phyloP scores from a whole-genome alignment of 1,139 yeast species.

The Arxiozyma telluris region DNA sequence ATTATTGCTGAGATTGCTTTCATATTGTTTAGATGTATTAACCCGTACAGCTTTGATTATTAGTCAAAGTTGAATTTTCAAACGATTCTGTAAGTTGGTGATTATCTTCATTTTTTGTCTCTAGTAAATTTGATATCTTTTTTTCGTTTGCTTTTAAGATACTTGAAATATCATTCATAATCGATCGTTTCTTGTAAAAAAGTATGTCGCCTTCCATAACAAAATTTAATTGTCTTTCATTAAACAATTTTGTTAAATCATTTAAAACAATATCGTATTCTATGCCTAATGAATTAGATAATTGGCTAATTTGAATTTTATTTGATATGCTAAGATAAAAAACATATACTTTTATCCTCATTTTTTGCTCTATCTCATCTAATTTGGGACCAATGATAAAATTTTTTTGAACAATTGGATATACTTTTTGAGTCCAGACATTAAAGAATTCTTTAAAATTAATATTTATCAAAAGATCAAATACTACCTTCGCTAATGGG shows the following conservation, averaged over 20 bases:
- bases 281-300: constrained; percentile 20
- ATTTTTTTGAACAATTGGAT: constrained; percentile 12
- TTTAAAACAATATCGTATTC: constrained; percentile 11
- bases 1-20: background rate
- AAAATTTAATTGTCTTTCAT: constrained; percentile 16
- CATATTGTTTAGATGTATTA: too few species aligned
- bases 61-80: constrained; percentile 10
- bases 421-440: constrained; percentile 18
- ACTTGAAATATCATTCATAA: background rate
- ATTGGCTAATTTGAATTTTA: constrained; percentile 17
- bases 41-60: constrained; percentile 2
- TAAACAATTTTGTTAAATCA: constrained; percentile 16
- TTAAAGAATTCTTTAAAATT: constrained; percentile 19
- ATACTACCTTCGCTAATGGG: constrained; percentile 11
- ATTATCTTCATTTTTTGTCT: background rate
- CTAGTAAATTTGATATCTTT: background rate
- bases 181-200: background rate
- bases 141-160: background rate
- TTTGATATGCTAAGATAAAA: constrained; percentile 24
- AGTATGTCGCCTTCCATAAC: constrained; percentile 15
- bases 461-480: constrained; percentile 19
- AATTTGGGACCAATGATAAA: constrained; percentile 17
- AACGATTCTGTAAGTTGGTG: constrained; percentile 2
- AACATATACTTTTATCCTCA: constrained; percentile 24
- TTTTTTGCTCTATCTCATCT: constrained; percentile 14